Evolutionary conservation across 2,329 filamentous ascomycete genomes (phyloP).

Genomic region (Alternaria sp.): DNA sequence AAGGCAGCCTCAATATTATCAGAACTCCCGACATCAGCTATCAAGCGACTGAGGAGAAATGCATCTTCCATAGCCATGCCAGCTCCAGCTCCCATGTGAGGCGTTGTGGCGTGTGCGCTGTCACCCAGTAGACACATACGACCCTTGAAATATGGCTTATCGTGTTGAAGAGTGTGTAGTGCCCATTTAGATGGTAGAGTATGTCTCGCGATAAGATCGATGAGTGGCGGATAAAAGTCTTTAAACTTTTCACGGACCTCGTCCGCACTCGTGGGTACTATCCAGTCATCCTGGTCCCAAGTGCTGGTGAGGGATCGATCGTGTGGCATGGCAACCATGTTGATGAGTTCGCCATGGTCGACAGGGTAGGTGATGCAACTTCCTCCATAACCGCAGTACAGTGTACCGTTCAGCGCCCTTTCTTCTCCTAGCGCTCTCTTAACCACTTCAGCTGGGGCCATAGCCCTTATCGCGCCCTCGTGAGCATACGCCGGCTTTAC

Average conservation of each 20-base stretch:
- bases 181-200: slow-evolving; percentile 56
- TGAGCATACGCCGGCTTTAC: slow-evolving; percentile 58
- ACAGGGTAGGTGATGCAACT: slow-evolving; percentile 69
- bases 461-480: slow-evolving; percentile 66
- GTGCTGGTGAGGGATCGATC: slow-evolving; percentile 7
- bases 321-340: slow-evolving; percentile 45
- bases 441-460: slow-evolving; percentile 64
- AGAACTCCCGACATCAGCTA: slow-evolving; percentile 23
- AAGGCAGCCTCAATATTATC: slow-evolving; percentile 42
- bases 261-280: slow-evolving; percentile 21
- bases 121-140: slow-evolving; percentile 59
- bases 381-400: slow-evolving; percentile 63
- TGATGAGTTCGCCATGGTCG: slow-evolving; percentile 61
- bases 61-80: slow-evolving; percentile 63
- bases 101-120: slow-evolving; percentile 60
- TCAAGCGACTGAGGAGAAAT: slow-evolving; percentile 49
- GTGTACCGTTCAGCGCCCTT: slow-evolving; percentile 57
- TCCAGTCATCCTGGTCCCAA: slow-evolving; percentile 24
- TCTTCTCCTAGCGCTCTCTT: slow-evolving; percentile 55
- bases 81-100: slow-evolving; percentile 62
- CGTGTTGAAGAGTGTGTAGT: slow-evolving; percentile 59
- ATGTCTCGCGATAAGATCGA: slow-evolving; percentile 19
- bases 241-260: slow-evolving; percentile 24
- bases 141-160: slow-evolving; percentile 50
- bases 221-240: slow-evolving; percentile 20